Conservation (phyloP, 345 rosid genomes). For the Adansonia digitata region DNA sequence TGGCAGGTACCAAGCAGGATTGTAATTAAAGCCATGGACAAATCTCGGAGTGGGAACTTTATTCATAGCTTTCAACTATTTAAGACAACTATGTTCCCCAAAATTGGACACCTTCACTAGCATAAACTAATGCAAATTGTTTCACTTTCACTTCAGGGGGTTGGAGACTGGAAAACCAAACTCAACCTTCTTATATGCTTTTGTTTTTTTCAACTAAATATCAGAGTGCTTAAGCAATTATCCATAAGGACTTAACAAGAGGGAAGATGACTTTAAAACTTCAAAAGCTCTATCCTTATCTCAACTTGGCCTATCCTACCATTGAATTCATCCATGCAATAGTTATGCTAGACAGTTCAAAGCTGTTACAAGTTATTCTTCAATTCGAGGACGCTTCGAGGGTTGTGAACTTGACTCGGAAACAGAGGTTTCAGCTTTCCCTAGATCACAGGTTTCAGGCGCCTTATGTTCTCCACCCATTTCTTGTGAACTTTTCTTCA, state of each 20-base stretch:
- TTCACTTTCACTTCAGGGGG: conserved; percentile 13
- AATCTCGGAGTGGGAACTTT: not conserved
- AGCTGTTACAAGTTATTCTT: conserved; percentile 24
- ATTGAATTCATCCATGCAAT: conserved; percentile 16
- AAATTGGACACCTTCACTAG: not conserved
- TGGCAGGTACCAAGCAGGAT: not conserved
- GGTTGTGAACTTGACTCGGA: conserved; percentile 26
- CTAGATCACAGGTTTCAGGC: conserved; percentile 20
- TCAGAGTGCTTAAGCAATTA: conserved; percentile 10
- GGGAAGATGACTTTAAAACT: conserved; percentile 14
- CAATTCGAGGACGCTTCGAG: conserved; percentile 52
- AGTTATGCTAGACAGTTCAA: conserved; percentile 8
- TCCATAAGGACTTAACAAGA: conserved; percentile 7
- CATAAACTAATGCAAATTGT: not conserved
- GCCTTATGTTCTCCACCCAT: conserved; percentile 26
- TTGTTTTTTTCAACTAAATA: conserved; percentile 11
- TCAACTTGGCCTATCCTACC: conserved; percentile 26
- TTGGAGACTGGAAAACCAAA: conserved; percentile 15
- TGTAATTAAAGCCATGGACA: not conserved
- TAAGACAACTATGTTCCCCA: not conserved
- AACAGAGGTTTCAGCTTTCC: conserved; percentile 22
- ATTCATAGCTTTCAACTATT: not conserved
- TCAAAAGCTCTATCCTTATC: conserved; percentile 19
- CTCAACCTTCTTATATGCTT: conserved; percentile 9
- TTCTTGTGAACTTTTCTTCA: conserved; percentile 25